Base-by-base conservation (phyloP, 768 basidiomycete species). In the Tulasnella sp. region DNA sequence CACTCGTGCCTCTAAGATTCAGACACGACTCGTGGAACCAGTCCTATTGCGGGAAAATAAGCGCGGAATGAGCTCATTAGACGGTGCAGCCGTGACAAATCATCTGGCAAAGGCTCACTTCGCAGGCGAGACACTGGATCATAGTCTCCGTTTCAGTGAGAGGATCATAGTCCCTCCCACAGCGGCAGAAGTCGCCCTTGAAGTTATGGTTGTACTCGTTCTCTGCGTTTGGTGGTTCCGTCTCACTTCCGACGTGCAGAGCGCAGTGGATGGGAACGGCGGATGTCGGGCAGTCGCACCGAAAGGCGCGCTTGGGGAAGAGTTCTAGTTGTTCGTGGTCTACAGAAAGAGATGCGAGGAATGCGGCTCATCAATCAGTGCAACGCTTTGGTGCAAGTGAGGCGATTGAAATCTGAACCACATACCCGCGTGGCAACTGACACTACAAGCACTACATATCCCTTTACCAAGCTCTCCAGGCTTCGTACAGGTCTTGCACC, bases 21-120 rank as follows among this genome's bases (percentile, higher is more conserved):
- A 92, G 87, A 76, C 92, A 94, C 11, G 91, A 93, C 81, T 94
- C 92, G 76, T 94, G 92, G 79, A 88, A 94, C 92, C 92, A 94
- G 77, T 94, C 92, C 91, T 93, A 74, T n/a, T 73, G 62, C 14
- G 65, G 5, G 16, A 8, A 67, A 74, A 63, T 26, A 17, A 37
- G 63, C 8, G 26, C 8, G 63, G 63, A 29, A 63, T 63, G 62
- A 63, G 62, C 62, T 9, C 8, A 16, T 5, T 17, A 3, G 62
- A 63, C 6, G 16, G 16, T 3, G 17, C n/a, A n/a, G n/a, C n/a
- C n/a, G n/a, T n/a, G n/a, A n/a, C n/a, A 29, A 12, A 16, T 9
- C 16, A 63, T 12, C 68, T 42, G 41, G 32, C 37, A 37, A n/a
- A 29, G 37, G 22, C 62, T 29, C n/a, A 93, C 92, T 84, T 94